phyloP scores from a whole-genome alignment of 208 protist species.

The Trypanosoma avium region DNA sequence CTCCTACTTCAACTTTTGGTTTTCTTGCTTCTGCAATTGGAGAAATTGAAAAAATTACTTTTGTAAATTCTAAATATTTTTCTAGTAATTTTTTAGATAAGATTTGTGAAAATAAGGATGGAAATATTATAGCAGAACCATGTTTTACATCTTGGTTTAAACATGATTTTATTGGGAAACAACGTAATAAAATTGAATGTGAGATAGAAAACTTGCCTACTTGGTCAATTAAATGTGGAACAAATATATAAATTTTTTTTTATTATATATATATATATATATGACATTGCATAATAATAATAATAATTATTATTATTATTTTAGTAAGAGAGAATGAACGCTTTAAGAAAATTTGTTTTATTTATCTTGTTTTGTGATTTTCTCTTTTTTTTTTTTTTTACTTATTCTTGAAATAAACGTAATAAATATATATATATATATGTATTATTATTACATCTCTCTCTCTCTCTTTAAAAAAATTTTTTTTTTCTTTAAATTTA shows the following conservation, averaged over 20 bases:
- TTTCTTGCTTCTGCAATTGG: conserved; percentile 27
- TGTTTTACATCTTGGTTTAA: conserved; percentile 28
- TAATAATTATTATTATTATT: background rate
- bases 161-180: conserved; percentile 14
- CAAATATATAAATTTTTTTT: background rate
- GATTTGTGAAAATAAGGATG: background rate
- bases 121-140: conserved; percentile 11
- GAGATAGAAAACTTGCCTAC: conserved; percentile 5
- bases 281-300: background rate
- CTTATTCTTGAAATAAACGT: background rate
- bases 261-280: background rate
- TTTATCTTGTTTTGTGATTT: background rate
- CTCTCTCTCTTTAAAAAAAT: background rate
- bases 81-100: background rate
- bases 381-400: background rate
- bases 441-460: background rate
- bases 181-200: conserved; percentile 6
- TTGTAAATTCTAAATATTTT: conserved; percentile 1
- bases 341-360: background rate
- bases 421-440: background rate
- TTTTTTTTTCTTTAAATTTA: background rate
- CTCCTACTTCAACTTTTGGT: conserved; percentile 33
- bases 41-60: conserved; percentile 20
- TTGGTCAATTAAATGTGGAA: conserved; percentile 17
- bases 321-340: no score